Evolutionary conservation across 495 filamentous ascomycete species (phyloP).

Genomic region (Penicillium angulare): DNA sequence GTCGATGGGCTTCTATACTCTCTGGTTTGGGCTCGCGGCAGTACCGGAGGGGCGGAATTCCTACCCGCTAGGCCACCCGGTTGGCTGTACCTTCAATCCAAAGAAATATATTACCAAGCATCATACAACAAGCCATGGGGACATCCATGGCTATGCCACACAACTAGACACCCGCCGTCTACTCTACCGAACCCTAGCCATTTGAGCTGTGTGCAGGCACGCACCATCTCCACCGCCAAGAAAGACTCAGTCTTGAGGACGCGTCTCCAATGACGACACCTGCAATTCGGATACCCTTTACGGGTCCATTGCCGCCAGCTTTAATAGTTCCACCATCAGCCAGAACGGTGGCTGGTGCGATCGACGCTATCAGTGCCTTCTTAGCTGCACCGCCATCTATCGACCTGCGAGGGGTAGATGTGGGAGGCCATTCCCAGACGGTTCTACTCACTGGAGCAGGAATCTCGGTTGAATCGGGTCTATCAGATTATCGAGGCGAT

Average conservation of each 20-base stretch:
- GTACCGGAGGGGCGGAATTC: too few species aligned
- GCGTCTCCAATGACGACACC: conserved; percentile 55
- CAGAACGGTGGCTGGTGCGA: conserved; percentile 64
- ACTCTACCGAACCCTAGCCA: too few species aligned
- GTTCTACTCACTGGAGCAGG: conserved; percentile 91
- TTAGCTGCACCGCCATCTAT: conserved; percentile 56
- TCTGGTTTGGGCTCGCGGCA: too few species aligned
- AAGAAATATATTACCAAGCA: too few species aligned
- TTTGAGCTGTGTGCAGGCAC: too few species aligned
- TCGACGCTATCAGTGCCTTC: conserved; percentile 74
- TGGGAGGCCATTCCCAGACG: conserved; percentile 49
- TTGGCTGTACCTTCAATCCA: too few species aligned
- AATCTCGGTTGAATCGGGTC: conserved; percentile 87
- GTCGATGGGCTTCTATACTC: too few species aligned
- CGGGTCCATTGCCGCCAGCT: conserved; percentile 75
- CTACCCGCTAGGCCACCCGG: too few species aligned
- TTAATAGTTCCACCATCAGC: conserved; percentile 70
- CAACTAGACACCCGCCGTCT: too few species aligned
- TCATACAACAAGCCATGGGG: too few species aligned
- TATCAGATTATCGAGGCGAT: conserved; percentile 88
- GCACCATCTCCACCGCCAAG: too few species aligned
- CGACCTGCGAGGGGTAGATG: conserved; percentile 46
- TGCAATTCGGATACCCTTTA: conserved; percentile 88
- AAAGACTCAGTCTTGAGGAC: neutral
- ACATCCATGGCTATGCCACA: too few species aligned